Percentiles rank a stretch among this genome's conserved stretches.
Evolutionary conservation across 768 basidiomycete genomes (phyloP).

Genomic region (Holtermannia corniformis): DNA sequence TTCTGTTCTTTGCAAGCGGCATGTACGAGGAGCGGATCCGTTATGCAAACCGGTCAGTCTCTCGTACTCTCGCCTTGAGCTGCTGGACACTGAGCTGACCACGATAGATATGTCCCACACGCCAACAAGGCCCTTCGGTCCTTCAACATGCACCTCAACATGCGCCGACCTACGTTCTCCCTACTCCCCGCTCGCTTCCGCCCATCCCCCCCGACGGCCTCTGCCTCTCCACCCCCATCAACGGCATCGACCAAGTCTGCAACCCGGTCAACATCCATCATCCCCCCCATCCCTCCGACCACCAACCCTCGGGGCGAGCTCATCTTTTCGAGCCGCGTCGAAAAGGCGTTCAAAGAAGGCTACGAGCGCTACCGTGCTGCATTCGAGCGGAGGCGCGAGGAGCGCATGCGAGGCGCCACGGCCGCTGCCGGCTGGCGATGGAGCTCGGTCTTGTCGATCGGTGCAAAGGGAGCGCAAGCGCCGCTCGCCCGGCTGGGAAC

Average conservation of each 20-base stretch:
- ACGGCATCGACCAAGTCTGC: conserved; percentile 9
- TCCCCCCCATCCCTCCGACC: conserved; percentile 78
- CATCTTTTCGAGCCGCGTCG: conserved; percentile 85
- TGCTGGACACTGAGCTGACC: background rate
- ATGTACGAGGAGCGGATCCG: conserved; percentile 94
- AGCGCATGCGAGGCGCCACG: conserved; percentile 37
- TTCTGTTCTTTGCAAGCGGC: conserved; percentile 91
- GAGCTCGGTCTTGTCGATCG: conserved; percentile 1
- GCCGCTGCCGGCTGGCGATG: no score
- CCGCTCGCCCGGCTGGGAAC: conserved; percentile 17
- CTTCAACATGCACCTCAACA: conserved; percentile 95
- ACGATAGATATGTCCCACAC: conserved; percentile 80
- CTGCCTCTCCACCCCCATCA: conserved; percentile 16
- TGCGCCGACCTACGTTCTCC: conserved; percentile 54
- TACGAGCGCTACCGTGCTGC: conserved; percentile 85
- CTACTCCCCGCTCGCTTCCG: conserved; percentile 13
- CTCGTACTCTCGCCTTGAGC: conserved; percentile 6
- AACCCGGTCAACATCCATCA: conserved; percentile 41
- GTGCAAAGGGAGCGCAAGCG: conserved; percentile 6
- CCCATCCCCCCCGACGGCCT: conserved; percentile 48
- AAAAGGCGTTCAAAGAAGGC: conserved; percentile 68
- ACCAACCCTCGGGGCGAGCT: conserved; percentile 89
- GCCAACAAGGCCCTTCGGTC: conserved; percentile 83
- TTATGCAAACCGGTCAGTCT: conserved; percentile 80
- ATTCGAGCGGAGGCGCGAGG: conserved; percentile 70